Base-by-base conservation (phyloP, 2,329 filamentous ascomycete species). In the Dactylellina haptotyla region DNA sequence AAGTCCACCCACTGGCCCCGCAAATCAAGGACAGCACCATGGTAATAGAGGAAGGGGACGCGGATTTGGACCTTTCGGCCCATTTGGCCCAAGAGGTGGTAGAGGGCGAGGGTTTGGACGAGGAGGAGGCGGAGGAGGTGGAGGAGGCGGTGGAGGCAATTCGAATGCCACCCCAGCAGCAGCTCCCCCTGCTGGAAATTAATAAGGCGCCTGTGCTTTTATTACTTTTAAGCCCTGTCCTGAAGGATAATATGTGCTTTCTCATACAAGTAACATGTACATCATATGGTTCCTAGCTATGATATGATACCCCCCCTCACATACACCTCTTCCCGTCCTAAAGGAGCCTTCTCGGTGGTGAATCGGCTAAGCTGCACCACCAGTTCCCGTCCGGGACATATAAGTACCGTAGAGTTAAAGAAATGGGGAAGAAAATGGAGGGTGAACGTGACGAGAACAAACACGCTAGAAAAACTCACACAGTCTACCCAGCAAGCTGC, bases 91-190 rank as follows among this genome's bases (percentile, higher is more conserved):
- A 1, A 75, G 75, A 54, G 76, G 76, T 1, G 75, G 69, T 4
- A 69, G 75, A 41, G 73, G 71, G 10, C 54, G 67, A 46, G 69
- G 77, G 10, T 48, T 53, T n/a, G 34, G n/a, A n/a, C 45, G 4
- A 56, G 75, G n/a, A 61, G 71, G 77, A 57, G 71, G 32, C 14
- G 41, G 76, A 8, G 51, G 63, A 23, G 63, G 71, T 71, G n/a
- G 77, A 76, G 41, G 80, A 76, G 56, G 75, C 46, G 14, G 71
- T 12, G 26, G 75, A 51, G 45, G 75, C 53, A 51, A 76, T 76
- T 51, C 58, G 75, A 46, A 76, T 75, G 16, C 62, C 45, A 56
- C 37, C n/a, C 28, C 28, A 18, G 14, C 64, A 8, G 10, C 41
- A n/a, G 14, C 57, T 10, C 12, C 56, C 2, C 32, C 69, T 45